Base-by-base conservation (phyloP, 768 basidiomycete genomes). In the Psilocybe subaeruginosa region DNA sequence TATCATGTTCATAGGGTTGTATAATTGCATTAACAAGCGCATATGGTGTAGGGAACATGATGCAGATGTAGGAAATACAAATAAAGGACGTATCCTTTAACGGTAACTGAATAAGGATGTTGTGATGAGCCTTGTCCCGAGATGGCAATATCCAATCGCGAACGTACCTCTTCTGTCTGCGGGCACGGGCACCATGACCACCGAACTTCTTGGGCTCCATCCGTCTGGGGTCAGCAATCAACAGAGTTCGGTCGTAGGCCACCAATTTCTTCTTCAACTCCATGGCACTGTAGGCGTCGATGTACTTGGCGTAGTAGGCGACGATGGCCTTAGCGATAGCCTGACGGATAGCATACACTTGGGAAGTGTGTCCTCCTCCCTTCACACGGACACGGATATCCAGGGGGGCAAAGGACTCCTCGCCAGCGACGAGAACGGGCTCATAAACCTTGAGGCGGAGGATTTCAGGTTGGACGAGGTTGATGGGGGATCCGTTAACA, bases 131-230 rank as follows among this genome's bases (percentile, higher is more conserved):
- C 11, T 41, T 23, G 6, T 12, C 19, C 9, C 29, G 30, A 30
- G 35, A n/a, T 8, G 16, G 1, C 3, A 19, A 31, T 6, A 11
- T 43, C 9, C 12, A 23, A 47, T 31, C 39, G 45, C 60, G 11
- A 29, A 71, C 85, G 63, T 65, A 95, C 93, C 90, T 93, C 86
- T 97, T 97, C 84, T 97, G 96, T 80, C 95, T 90, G 82, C 95
- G 92, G 61, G 95, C 95, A 86, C 96, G 93, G 67, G 96, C 96
- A 89, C 96, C 96, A 76, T 83, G 85, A 84, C 96, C 96, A 86
- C 96, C 97, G 76, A 99, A 98, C 82, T 97, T 97, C 89, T 98
- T 98, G 70, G 97, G 97, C 78, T 99, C 97, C 90, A 92, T 93
- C 82, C 97, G 90, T 80, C 97, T 89, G 67, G 94, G 95, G 76